Evolutionary conservation across 2,329 filamentous ascomycete species (phyloP), one percentile per base, ranked within the genome.

Genomic region (Cryphonectria nitschkei): DNA sequence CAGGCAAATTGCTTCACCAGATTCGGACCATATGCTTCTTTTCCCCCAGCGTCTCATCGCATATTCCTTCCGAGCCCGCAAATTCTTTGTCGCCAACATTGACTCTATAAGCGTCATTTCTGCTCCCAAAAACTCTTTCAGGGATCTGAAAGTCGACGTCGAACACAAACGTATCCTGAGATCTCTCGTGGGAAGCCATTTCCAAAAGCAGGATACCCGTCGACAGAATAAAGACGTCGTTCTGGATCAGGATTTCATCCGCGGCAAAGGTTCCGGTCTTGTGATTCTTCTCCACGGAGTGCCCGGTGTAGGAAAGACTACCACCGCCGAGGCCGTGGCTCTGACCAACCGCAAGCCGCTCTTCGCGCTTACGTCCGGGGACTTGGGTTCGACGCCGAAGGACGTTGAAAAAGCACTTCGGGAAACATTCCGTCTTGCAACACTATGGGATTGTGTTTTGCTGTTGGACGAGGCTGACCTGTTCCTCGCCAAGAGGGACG

Each of bases 241-340:
- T 14, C 13, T 70, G 32, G 69, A 71, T 26, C 69, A 71, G 50
- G 65, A 71, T n/a, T 71, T 71, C 16, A 68, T 71, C 16, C 69
- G 61, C 19, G 61, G 50, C 16, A 50, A 50, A 50, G 43, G 43
- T 2, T 50, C 63, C 19, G 68, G 68, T 3, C 52, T 70, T n/a
- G 32, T 70, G 26, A 62, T 70, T 14, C 63, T 70, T 22, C 63
- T 70, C 7, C 68, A 70, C 16, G 68, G 54, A 0, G 63, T 70
- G 29, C 68, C 63, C 13, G 68, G 63, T 34, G 62, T 69, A 2
- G 68, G 68, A 22, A 69, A 69, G 43, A 69, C 68, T 6, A 69
- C 43, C 19, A 50, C 43, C 16, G 43, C 43, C 43, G 69, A 70
- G 41, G 65, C 65, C 13, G 65, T 68, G 61, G 65, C 69, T 26